A percentile compares a stretch with the other conserved stretches of the same genome.
Evolutionary conservation across 306 rosid species (phyloP).

Genomic region (Lathyrus oleraceus): DNA sequence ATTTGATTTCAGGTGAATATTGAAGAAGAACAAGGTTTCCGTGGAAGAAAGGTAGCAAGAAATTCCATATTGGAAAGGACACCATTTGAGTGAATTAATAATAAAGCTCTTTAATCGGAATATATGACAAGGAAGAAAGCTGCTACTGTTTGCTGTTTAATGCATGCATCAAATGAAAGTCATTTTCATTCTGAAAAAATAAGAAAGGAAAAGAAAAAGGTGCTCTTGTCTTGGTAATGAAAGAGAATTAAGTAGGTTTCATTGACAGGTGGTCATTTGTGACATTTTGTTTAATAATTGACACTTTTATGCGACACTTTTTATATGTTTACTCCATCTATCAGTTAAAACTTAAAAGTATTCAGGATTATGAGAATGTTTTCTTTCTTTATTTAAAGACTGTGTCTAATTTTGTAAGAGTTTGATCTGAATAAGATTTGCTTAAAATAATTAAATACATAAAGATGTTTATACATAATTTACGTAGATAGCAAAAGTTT

Average conservation of each 20-base stretch:
- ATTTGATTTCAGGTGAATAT: conserved; percentile 42
- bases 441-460: too few species aligned
- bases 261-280: conserved; percentile 27
- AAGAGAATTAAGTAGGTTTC: conserved; percentile 31
- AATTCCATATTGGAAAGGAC: conserved; percentile 48
- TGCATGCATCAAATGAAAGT: conserved; percentile 23
- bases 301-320: conserved; percentile 25
- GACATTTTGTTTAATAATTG: conserved; percentile 36
- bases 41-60: conserved; percentile 53
- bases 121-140: conserved; percentile 34
- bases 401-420: too few species aligned
- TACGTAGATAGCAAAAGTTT: too few species aligned
- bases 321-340: not conserved
- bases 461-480: too few species aligned
- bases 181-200: conserved; percentile 37
- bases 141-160: conserved; percentile 24
- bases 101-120: not conserved
- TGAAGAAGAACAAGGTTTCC: conserved; percentile 53
- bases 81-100: conserved; percentile 44
- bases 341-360: conserved; percentile 6
- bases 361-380: conserved; percentile 19
- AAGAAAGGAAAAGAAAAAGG: conserved; percentile 16
- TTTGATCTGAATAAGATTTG: too few species aligned
- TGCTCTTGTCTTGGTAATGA: conserved; percentile 62
- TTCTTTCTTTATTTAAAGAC: not conserved